Conservation (phyloP, 202 grass and related monocot species). For the Elaeis oleifera region DNA sequence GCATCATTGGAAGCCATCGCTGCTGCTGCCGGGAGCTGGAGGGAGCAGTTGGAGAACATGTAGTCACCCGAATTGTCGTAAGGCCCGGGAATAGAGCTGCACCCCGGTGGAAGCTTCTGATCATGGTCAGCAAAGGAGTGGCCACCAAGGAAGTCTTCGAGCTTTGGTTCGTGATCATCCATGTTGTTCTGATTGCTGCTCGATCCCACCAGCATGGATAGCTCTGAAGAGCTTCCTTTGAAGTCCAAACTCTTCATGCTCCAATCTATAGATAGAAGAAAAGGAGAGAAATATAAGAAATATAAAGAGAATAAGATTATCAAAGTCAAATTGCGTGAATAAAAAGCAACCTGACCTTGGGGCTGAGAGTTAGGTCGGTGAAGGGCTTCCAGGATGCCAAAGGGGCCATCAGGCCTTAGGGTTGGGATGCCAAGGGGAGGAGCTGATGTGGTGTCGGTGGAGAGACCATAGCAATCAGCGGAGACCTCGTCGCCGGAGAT, state of each 20-base stretch:
- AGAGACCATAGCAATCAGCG: slow-evolving; percentile 47
- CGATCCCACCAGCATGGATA: slow-evolving; percentile 65
- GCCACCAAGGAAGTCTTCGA: slow-evolving; percentile 91
- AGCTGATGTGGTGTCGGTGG: slow-evolving; percentile 15
- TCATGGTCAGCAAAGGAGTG: slow-evolving; percentile 66
- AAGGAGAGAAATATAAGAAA: background rate
- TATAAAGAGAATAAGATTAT: background rate
- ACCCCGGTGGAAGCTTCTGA: slow-evolving; percentile 19
- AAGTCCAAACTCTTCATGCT: slow-evolving; percentile 52
- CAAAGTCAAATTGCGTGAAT: no score
- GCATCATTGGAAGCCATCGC: slow-evolving; percentile 27
- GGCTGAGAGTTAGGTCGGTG: background rate
- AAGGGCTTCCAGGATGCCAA: slow-evolving; percentile 13
- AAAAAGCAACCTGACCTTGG: background rate
- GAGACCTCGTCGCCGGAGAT: slow-evolving; percentile 28
- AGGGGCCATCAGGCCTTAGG: slow-evolving; percentile 2
- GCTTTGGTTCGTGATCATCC: slow-evolving; percentile 46
- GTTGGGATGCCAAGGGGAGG: slow-evolving; percentile 29
- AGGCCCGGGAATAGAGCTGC: slow-evolving; percentile 14
- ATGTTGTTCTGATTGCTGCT: slow-evolving; percentile 16
- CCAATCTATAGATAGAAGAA: slow-evolving; percentile 53
- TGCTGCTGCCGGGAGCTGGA: slow-evolving; percentile 44
- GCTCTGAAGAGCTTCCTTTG: slow-evolving; percentile 45
- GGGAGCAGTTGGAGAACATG: slow-evolving; percentile 39
- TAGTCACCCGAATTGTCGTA: slow-evolving; percentile 23